Percentiles rank a stretch among this genome's conserved stretches.
Conservation (phyloP, 1,139 yeast genomes). For the Debaryomyces psychrophilus region DNA sequence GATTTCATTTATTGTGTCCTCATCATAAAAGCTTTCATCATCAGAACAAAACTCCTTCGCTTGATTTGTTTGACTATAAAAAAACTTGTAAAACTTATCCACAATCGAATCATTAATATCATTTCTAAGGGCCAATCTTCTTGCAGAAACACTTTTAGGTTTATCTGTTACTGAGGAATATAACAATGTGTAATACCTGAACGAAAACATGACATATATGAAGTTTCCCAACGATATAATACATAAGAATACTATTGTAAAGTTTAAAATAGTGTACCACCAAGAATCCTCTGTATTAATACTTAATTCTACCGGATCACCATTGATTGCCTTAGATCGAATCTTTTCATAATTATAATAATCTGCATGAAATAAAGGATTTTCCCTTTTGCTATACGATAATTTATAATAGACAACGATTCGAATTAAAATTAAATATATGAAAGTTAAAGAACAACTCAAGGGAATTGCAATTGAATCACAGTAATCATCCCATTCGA, state of each 20-base stretch:
- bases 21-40: slow-evolving; percentile 17
- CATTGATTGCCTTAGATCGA: slow-evolving; percentile 21
- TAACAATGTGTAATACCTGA: slow-evolving; percentile 45
- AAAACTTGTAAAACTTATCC: slow-evolving; percentile 13
- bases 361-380: slow-evolving; percentile 33
- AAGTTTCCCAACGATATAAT: slow-evolving; percentile 33
- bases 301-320: slow-evolving; percentile 8
- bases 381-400: slow-evolving; percentile 23
- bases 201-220: slow-evolving; percentile 32
- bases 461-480: slow-evolving; percentile 47
- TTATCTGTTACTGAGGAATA: slow-evolving; percentile 28
- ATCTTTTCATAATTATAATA: slow-evolving; percentile 37
- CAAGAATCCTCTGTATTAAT: slow-evolving; percentile 2
- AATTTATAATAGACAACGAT: slow-evolving; percentile 26
- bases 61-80: slow-evolving; percentile 12
- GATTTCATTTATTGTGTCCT: slow-evolving; percentile 23
- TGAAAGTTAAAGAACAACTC: slow-evolving; percentile 38
- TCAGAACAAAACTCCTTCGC: slow-evolving; percentile 11
- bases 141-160: slow-evolving; percentile 44
- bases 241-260: slow-evolving; percentile 16
- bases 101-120: slow-evolving; percentile 18
- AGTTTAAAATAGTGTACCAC: slow-evolving; percentile 5
- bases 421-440: slow-evolving; percentile 25
- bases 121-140: slow-evolving; percentile 19
- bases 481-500: slow-evolving; percentile 68